Evolutionary conservation across 208 protist species (phyloP).

Genomic region (Balamuthia mandrillaris): DNA sequence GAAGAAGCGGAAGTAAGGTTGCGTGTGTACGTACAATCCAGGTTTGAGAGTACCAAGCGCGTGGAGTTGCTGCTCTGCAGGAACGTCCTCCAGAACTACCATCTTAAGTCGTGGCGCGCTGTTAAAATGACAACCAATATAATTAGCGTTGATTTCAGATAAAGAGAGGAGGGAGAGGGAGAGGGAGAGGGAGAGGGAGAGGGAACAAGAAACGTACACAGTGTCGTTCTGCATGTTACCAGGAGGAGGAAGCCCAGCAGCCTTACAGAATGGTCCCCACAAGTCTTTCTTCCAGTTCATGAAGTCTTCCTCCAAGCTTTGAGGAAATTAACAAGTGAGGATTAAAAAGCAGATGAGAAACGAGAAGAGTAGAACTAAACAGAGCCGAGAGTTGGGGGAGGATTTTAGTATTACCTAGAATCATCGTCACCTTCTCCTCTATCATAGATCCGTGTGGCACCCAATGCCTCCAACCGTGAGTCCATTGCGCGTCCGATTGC

Average conservation of each 20-base stretch:
- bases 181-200: neutral
- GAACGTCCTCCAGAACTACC: neutral
- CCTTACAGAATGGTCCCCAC: constrained; percentile 41
- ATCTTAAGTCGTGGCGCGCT: neutral
- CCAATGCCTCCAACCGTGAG: constrained; percentile 52
- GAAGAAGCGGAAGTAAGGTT: neutral
- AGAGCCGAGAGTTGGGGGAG: neutral
- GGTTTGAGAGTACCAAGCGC: neutral
- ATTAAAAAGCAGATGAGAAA: neutral
- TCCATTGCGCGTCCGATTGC: constrained; percentile 66
- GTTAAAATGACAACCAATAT: neutral
- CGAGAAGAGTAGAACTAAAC: neutral
- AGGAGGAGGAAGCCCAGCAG: neutral
- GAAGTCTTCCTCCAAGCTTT: constrained; percentile 74
- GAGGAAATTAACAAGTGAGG: neutral
- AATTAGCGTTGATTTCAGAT: neutral
- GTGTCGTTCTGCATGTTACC: neutral
- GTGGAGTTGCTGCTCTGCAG: neutral
- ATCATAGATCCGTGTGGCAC: constrained; percentile 56
- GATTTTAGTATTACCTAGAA: constrained; percentile 22
- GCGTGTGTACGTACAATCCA: neutral
- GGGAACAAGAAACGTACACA: neutral
- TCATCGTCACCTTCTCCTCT: constrained; percentile 74
- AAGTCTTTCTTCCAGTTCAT: constrained; percentile 68
- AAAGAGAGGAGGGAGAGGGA: no score